phyloP scores from a whole-genome alignment of 352 stramenopile genomes.

The Poterioochromonas sp. region DNA sequence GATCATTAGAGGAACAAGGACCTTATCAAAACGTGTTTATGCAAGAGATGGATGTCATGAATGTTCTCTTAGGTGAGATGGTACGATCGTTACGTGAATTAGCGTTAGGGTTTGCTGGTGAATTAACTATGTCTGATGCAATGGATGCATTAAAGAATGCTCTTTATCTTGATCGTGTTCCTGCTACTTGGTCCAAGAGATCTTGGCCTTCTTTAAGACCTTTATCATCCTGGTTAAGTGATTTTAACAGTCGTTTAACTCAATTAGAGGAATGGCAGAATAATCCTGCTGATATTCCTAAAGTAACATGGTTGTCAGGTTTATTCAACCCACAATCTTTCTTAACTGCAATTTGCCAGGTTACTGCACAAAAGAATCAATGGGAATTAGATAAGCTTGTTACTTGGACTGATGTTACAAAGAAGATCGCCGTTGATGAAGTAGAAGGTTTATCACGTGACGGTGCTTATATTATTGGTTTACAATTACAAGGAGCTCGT shows the following conservation, averaged over 20 bases:
- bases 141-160: conserved; percentile 83
- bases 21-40: conserved; percentile 87
- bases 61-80: conserved; percentile 94
- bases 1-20: conserved; percentile 79
- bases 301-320: conserved; percentile 90
- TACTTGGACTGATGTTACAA: conserved; percentile 69
- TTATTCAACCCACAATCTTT: conserved; percentile 95
- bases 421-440: conserved; percentile 50
- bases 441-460: conserved; percentile 49
- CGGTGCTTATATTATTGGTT: conserved; percentile 74
- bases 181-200: conserved; percentile 87
- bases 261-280: conserved; percentile 92
- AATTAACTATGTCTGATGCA: conserved; percentile 94
- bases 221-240: conserved; percentile 92
- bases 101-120: conserved; percentile 91
- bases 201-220: conserved; percentile 91
- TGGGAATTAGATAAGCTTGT: conserved; percentile 79
- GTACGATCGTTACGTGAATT: conserved; percentile 91
- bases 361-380: conserved; percentile 71
- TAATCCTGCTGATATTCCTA: conserved; percentile 67
- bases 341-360: conserved; percentile 83
- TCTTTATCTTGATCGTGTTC: conserved; percentile 89
- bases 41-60: conserved; percentile 85
- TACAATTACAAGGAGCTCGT: conserved; percentile 76
- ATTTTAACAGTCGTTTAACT: conserved; percentile 82